A percentile compares a stretch with the other conserved stretches of the same genome.
phyloP scores from a whole-genome alignment of 768 basidiomycete genomes.

The Hortiboletus flavorubellus region DNA sequence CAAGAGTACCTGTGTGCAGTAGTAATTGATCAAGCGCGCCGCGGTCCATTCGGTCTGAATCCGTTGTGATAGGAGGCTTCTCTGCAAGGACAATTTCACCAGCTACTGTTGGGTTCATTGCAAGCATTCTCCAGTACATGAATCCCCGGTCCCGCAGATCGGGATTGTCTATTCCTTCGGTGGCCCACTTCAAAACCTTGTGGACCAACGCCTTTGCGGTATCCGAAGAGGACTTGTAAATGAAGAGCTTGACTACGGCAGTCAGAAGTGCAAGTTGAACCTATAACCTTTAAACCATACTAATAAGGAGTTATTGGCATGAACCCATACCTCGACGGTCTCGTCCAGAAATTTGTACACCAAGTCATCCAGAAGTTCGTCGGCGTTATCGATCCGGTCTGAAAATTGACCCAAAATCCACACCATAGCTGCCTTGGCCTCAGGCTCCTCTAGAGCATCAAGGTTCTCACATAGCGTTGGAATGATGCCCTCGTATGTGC shows the following conservation, averaged over 20 bases:
- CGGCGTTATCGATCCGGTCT: conserved; percentile 91
- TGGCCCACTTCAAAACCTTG: conserved; percentile 95
- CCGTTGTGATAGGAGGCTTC: conserved; percentile 96
- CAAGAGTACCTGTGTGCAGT: conserved; percentile 88
- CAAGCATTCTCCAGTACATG: conserved; percentile 99
- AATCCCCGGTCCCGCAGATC: conserved; percentile 96
- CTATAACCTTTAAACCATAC: conserved; percentile 36
- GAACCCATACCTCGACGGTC: conserved; percentile 71
- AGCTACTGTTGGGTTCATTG: conserved; percentile 86
- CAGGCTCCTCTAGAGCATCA: conserved; percentile 90
- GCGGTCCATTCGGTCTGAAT: conserved; percentile 96
- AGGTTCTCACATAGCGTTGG: conserved; percentile 90
- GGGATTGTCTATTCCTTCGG: conserved; percentile 97
- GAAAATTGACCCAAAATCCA: conserved; percentile 99
- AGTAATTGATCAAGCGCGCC: conserved; percentile 93
- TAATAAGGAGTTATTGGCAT: background rate
- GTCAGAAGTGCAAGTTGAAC: conserved; percentile 95
- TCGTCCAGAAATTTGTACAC: conserved; percentile 89
- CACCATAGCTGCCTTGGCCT: conserved; percentile 95
- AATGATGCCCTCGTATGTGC: conserved; percentile 94
- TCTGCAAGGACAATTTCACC: conserved; percentile 88
- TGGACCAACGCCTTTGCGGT: conserved; percentile 87
- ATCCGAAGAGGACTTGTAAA: conserved; percentile 81
- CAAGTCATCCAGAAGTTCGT: conserved; percentile 92
- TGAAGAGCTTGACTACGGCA: conserved; percentile 93